Conservation (phyloP, 1,284 basidiomycete genomes). For the Neotropicomus parvogracilis region DNA sequence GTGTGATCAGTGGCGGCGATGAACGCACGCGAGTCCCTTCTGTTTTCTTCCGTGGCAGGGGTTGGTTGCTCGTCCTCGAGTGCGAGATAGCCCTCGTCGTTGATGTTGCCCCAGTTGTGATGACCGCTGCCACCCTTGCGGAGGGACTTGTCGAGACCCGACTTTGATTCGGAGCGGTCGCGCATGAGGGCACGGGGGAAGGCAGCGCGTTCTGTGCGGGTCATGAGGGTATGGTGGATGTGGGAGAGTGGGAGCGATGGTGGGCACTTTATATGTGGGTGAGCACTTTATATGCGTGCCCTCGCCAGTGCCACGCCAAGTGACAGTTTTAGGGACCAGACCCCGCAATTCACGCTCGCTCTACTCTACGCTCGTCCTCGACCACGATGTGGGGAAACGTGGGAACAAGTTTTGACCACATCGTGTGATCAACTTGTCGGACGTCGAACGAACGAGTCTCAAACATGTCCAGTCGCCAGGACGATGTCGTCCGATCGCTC, state of each 20-base stretch:
- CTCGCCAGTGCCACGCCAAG: conserved; percentile 12
- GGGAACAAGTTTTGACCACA: too few relatives aligned
- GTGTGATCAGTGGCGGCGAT: conserved; percentile 13
- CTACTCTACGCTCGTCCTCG: conserved; percentile 4
- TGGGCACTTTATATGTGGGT: neutral
- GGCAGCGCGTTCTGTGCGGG: conserved; percentile 70
- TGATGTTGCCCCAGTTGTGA: conserved; percentile 80
- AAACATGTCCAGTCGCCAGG: conserved; percentile 8
- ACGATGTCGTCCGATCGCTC: conserved; percentile 15
- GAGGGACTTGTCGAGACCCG: conserved; percentile 68
- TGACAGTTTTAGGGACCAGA: conserved; percentile 11
- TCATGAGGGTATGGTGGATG: conserved; percentile 46
- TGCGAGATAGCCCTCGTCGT: conserved; percentile 58
- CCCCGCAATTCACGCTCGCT: too few relatives aligned
- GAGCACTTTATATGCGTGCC: conserved; percentile 23
- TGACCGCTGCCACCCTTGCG: conserved; percentile 78
- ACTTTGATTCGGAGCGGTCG: conserved; percentile 76
- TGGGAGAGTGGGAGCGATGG: neutral
- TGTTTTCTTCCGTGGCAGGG: conserved; percentile 34
- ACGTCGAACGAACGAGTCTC: conserved; percentile 6
- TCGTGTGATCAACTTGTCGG: neutral
- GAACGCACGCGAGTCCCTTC: conserved; percentile 26
- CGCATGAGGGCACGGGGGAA: conserved; percentile 73
- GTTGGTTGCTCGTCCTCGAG: conserved; percentile 49
- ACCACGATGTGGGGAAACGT: conserved; percentile 31